These are phyloP conservation scores for Agrocybe praecox DNA, from an alignment of 768 basidiomycete species.

Conservation along the genomic window DNA sequence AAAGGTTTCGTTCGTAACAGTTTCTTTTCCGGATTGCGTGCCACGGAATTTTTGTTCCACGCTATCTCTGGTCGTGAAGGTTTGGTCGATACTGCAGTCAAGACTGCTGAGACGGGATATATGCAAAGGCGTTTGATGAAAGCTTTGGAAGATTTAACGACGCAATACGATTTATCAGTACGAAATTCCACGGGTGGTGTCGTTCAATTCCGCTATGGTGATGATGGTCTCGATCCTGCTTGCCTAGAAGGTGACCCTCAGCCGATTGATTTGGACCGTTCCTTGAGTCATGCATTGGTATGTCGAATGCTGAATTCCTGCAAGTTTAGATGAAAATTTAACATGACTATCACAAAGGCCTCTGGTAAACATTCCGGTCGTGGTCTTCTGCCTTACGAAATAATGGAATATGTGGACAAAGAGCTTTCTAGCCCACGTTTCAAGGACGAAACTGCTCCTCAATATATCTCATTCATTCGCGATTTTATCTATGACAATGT, in stretches of 20 bases:
- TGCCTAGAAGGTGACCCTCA: slow-evolving; percentile 95
- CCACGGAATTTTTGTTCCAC: slow-evolving; percentile 98
- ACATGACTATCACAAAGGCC: slow-evolving; percentile 44
- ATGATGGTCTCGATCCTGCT: slow-evolving; percentile 96
- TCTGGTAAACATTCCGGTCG: slow-evolving; percentile 59
- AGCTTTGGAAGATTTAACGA: slow-evolving; percentile 94
- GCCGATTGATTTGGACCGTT: slow-evolving; percentile 87
- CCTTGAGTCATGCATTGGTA: slow-evolving; percentile 85
- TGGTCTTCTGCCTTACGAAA: slow-evolving; percentile 84
- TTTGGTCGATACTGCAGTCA: slow-evolving; percentile 98
- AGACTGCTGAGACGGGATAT: slow-evolving; percentile 99
- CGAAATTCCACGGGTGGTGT: slow-evolving; percentile 93
- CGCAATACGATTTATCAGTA: slow-evolving; percentile 95
- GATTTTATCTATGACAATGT: slow-evolving; percentile 73
- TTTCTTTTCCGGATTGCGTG: slow-evolving; percentile 89
- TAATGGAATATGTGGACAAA: slow-evolving; percentile 68
- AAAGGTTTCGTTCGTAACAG: slow-evolving; percentile 98
- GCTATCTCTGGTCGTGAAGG: slow-evolving; percentile 99
- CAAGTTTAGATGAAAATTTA: background rate
- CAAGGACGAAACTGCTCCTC: slow-evolving; percentile 66
- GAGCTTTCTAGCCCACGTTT: slow-evolving; percentile 63
- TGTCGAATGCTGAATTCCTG: slow-evolving; percentile 15
- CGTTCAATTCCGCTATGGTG: slow-evolving; percentile 96
- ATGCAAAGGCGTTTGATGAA: slow-evolving; percentile 99
- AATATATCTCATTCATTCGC: slow-evolving; percentile 70